These are phyloP conservation scores for Ammopiptanthus mongolicus DNA, from an alignment of 306 rosid genomes.

Conservation along the genomic window DNA sequence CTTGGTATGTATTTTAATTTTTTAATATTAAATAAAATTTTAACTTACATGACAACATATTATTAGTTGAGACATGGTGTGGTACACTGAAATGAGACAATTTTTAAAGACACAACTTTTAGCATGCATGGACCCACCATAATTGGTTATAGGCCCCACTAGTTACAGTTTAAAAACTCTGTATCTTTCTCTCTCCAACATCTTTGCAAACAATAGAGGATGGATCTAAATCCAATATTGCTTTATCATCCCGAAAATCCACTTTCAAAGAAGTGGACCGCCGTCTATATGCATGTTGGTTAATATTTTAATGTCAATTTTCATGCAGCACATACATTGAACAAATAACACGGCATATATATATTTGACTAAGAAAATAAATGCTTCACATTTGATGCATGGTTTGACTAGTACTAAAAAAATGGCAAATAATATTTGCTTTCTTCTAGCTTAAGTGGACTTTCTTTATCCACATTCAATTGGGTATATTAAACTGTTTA, in stretches of 20 bases:
- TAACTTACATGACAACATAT: too few species aligned
- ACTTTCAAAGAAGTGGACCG: not conserved
- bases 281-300: not conserved
- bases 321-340: not conserved
- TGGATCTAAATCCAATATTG: too few species aligned
- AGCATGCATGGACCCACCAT: too few species aligned
- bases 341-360: not conserved
- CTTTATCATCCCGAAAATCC: not conserved
- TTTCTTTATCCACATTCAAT: not conserved
- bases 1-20: too few species aligned
- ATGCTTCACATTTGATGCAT: not conserved
- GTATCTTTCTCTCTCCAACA: too few species aligned
- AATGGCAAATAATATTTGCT: not conserved
- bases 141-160: too few species aligned
- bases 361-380: not conserved
- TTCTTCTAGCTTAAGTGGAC: not conserved
- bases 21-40: too few species aligned
- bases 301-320: not conserved
- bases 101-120: too few species aligned
- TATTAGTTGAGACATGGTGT: too few species aligned
- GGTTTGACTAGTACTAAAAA: not conserved
- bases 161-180: too few species aligned
- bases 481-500: not conserved
- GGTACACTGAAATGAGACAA: too few species aligned
- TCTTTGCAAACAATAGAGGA: too few species aligned